These are phyloP conservation scores for Diversispora epigaea DNA, from an alignment of 192 early-diverging fungal genomes.

Conservation along the genomic window DNA sequence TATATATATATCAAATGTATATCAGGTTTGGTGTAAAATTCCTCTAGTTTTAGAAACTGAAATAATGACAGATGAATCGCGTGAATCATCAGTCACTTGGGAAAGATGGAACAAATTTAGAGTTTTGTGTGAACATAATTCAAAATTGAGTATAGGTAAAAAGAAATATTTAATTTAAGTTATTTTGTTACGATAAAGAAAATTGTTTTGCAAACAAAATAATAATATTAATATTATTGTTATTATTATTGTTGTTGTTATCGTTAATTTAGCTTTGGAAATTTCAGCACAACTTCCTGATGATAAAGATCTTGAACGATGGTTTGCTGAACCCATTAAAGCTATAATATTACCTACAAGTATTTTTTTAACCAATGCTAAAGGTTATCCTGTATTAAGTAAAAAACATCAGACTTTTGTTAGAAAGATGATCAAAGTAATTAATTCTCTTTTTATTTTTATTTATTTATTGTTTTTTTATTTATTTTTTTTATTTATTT, in stretches of 20 bases:
- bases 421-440: constrained; percentile 47
- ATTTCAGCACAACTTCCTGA: constrained; percentile 51
- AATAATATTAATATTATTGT: no score
- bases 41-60: constrained; percentile 37
- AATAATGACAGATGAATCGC: constrained; percentile 14
- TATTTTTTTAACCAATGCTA: constrained; percentile 75
- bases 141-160: constrained; percentile 61
- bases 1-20: no score
- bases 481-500: constrained; percentile 36
- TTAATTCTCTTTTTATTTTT: not conserved
- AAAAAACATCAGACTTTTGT: constrained; percentile 75
- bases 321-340: constrained; percentile 89
- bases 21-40: constrained; percentile 54
- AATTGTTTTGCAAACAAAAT: no score
- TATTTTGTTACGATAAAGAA: constrained; percentile 24
- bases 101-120: constrained; percentile 77
- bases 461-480: not conserved
- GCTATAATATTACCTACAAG: constrained; percentile 68
- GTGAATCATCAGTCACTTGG: constrained; percentile 57
- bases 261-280: constrained; percentile 53
- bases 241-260: no score
- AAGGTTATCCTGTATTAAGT: constrained; percentile 86
- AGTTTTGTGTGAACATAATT: constrained; percentile 64
- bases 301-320: constrained; percentile 51
- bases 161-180: not conserved